These are phyloP conservation scores for Aspergillus persii DNA, from an alignment of 2,329 filamentous ascomycete genomes.

Conservation along the genomic window DNA sequence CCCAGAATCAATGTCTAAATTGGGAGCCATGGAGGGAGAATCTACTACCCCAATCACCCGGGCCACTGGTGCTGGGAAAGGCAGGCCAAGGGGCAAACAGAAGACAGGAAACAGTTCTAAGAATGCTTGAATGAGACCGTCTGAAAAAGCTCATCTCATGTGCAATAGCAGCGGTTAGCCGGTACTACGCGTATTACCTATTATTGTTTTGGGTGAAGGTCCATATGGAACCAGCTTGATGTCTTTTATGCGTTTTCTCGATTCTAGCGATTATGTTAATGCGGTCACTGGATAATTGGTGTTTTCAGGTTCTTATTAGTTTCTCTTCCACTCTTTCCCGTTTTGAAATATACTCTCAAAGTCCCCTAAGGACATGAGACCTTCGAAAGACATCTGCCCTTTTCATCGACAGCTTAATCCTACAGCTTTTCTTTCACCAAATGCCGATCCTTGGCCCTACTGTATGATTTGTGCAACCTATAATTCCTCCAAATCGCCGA, in stretches of 20 bases:
- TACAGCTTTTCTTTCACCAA: background rate
- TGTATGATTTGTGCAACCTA: background rate
- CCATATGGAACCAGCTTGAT: background rate
- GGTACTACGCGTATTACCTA: background rate
- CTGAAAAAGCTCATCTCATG: background rate
- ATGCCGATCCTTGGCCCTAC: background rate
- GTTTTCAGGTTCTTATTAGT: background rate
- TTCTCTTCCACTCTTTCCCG: background rate
- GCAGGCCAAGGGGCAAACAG: slow-evolving; percentile 35
- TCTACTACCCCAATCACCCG: slow-evolving; percentile 15
- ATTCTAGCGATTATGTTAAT: background rate
- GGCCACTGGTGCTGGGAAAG: slow-evolving; percentile 20
- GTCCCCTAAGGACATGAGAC: background rate
- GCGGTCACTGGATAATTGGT: background rate
- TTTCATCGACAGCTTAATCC: background rate
- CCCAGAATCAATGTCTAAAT: slow-evolving; percentile 23
- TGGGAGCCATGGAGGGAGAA: slow-evolving; percentile 23
- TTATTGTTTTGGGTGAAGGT: background rate
- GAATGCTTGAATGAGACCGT: background rate
- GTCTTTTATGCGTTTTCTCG: background rate
- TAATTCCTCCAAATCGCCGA: slow-evolving; percentile 58
- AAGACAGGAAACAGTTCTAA: slow-evolving; percentile 19
- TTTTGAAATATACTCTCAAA: background rate
- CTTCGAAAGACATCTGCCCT: background rate
- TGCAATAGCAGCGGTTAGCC: background rate